Conservation (phyloP, 306 rosid genomes). For the Fragaria nilgerrensis region DNA sequence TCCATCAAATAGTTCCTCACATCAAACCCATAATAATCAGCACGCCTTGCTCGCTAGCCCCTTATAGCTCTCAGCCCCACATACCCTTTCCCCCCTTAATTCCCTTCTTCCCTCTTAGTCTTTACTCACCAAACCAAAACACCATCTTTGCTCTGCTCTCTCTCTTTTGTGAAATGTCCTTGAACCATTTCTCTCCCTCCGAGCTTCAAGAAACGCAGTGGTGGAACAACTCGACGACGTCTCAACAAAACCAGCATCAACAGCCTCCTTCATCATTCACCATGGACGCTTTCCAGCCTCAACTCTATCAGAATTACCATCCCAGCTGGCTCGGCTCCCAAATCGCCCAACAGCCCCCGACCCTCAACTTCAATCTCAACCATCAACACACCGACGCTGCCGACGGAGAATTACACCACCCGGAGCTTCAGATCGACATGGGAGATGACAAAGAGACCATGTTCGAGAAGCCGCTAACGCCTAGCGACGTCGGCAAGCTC, state of each 20-base stretch:
- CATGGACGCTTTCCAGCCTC: constrained; percentile 20
- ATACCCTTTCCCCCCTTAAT: not conserved
- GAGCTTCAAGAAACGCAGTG: constrained; percentile 50
- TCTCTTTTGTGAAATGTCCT: constrained; percentile 31
- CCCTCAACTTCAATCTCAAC: constrained; percentile 44
- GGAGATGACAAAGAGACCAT: constrained; percentile 51
- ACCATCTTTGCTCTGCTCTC: constrained; percentile 2
- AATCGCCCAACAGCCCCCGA: constrained; percentile 4
- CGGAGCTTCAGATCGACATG: not conserved
- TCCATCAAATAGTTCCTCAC: constrained; percentile 59
- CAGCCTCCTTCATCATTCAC: constrained; percentile 25
- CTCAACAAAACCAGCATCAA: constrained; percentile 11
- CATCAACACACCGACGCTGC: constrained; percentile 23
- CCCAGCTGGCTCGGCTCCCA: constrained; percentile 30
- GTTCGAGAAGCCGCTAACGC: constrained; percentile 90
- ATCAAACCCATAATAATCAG: constrained; percentile 56
- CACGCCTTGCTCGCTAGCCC: constrained; percentile 38
- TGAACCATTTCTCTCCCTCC: constrained; percentile 48
- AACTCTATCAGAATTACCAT: constrained; percentile 13
- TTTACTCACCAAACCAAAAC: not conserved
- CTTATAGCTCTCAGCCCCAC: not conserved
- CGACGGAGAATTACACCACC: not conserved
- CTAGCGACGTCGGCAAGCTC: constrained; percentile 92
- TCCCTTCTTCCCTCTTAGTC: not conserved
- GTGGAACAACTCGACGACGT: constrained; percentile 29